Evolutionary conservation across 2,329 filamentous ascomycete genomes (phyloP), one percentile per base, ranked within the genome.

Genomic region (Lecanicillium sp.): DNA sequence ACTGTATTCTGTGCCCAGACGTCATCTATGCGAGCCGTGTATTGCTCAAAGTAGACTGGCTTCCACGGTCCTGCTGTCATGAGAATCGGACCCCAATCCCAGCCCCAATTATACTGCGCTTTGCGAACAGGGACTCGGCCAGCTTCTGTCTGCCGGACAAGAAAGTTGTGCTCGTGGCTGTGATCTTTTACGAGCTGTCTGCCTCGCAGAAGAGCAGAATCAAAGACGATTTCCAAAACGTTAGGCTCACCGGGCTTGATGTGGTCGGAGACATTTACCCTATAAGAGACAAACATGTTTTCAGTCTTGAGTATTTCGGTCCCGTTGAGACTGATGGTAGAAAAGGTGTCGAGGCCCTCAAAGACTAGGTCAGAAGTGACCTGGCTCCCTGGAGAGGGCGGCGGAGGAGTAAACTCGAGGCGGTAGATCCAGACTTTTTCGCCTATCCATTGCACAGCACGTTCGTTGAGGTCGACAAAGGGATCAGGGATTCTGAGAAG

Each of bases 51-150:
- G 11, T 68, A 68, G 2, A 87, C 68, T 3, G 78, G 71, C 44
- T 73, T 73, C 82, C 83, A 88, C 3, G 78, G 74, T 0, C 78
- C 79, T 8, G 68, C 71, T 1, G 76, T 78, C 54, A 78, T 68
- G 37, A 82, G 48, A 6, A 79, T 66, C 1, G 79, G 78, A 0
- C 79, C 80, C 80, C 78, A 83, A 49, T 84, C 79, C 79, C 79
- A 84, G 4, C 80, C 78, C 76, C 76, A 84, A 47, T 82, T 73
- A 47, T 79, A 83, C 54, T 83, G 80, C 1, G 78, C 75, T 51
- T 83, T 84, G n/a, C 80, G 62, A 0, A 76, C 70, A 3, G 68
- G 68, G 8, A 48, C 37, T 5, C 46, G 46, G 14, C 45, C 45
- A 3, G 37, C 39, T 15, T 47, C 44, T 6, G 44, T 47, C 41